Evolutionary conservation across 129 eudicot species (phyloP).

Genomic region (Gnaphalium uliginosum): DNA sequence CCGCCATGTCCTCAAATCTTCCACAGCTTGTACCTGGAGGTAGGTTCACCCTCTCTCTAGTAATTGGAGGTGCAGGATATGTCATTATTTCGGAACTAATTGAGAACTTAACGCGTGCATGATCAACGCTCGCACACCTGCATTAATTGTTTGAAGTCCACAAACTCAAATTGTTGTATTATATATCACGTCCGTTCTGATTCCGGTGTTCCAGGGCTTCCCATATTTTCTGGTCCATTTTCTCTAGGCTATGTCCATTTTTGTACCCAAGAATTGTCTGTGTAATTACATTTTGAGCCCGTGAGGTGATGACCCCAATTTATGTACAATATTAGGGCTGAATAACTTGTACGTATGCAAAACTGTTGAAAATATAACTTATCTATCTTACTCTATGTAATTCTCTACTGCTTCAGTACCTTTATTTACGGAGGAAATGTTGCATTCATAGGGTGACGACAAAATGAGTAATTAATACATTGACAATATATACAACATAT

Average conservation of each 20-base stretch:
- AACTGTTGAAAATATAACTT: too few species aligned
- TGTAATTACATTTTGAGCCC: too few species aligned
- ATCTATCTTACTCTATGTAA: too few species aligned
- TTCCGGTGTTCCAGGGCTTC: background rate
- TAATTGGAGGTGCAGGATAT: slow-evolving; percentile 72
- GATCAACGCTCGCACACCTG: slow-evolving; percentile 7
- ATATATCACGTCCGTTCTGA: background rate
- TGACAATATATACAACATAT: background rate
- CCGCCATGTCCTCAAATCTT: slow-evolving; percentile 38
- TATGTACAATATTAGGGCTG: too few species aligned
- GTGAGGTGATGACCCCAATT: too few species aligned
- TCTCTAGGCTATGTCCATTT: too few species aligned
- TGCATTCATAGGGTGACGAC: background rate
- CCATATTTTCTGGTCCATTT: background rate
- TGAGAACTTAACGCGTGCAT: slow-evolving; percentile 53
- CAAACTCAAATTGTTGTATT: background rate
- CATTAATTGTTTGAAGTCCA: background rate
- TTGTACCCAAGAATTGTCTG: too few species aligned
- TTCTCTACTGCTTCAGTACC: background rate
- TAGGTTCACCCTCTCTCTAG: slow-evolving; percentile 72
- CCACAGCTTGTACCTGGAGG: slow-evolving; percentile 91
- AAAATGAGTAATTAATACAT: background rate
- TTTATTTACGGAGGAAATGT: background rate
- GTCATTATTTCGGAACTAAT: slow-evolving; percentile 69
- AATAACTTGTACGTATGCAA: too few species aligned